Conservation (phyloP, 2,329 filamentous ascomycete genomes). For the Beauveria sp. region DNA sequence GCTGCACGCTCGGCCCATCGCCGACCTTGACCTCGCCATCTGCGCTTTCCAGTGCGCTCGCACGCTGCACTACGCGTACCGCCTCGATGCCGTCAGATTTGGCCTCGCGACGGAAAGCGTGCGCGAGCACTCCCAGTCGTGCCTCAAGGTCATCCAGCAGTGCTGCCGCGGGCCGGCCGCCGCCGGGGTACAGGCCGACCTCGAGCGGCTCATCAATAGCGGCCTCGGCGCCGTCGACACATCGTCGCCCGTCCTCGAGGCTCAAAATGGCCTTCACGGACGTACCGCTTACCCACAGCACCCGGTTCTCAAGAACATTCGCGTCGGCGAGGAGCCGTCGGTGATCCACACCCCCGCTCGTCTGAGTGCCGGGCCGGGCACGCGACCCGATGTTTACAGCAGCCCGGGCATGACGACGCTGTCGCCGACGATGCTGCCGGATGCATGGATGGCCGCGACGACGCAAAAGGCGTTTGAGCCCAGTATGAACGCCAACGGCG, state of each 20-base stretch:
- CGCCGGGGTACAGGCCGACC: conserved; percentile 37
- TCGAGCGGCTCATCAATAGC: conserved; percentile 43
- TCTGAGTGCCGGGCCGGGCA: background rate
- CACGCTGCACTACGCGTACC: conserved; percentile 44
- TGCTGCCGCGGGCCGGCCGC: conserved; percentile 45
- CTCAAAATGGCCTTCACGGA: conserved; percentile 8
- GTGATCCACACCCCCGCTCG: conserved; percentile 9
- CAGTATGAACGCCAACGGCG: conserved; percentile 14
- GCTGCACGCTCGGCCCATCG: conserved; percentile 43
- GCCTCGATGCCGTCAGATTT: conserved; percentile 35
- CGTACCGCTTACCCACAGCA: conserved; percentile 8
- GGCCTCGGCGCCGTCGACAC: conserved; percentile 26
- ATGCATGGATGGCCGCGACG: conserved; percentile 7
- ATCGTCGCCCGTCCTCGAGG: conserved; percentile 8
- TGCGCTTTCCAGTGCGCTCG: conserved; percentile 49
- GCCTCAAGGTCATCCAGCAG: conserved; percentile 41
- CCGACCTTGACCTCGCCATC: conserved; percentile 47
- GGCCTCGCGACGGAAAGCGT: conserved; percentile 38
- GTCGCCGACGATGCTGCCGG: conserved; percentile 13
- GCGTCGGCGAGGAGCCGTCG: conserved; percentile 13
- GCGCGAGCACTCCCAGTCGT: conserved; percentile 42
- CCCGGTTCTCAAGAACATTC: conserved; percentile 9
- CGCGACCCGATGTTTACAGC: conserved; percentile 18
- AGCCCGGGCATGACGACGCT: conserved; percentile 10
- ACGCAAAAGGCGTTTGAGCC: conserved; percentile 1